Evolutionary conservation across 2,329 filamentous ascomycete genomes (phyloP).

Genomic region (Talaromyces funiculosus): DNA sequence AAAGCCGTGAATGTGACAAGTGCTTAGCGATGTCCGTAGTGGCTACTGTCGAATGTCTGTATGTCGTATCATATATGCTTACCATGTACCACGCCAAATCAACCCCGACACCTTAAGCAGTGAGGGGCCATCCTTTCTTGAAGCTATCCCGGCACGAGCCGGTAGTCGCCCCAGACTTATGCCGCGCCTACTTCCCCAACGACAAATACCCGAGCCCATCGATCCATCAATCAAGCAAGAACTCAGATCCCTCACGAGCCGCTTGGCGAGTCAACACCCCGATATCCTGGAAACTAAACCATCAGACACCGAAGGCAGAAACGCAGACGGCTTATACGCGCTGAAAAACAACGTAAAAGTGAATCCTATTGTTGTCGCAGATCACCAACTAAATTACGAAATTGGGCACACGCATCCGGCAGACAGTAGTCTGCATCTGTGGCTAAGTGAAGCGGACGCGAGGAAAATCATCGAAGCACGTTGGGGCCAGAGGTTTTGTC

Average conservation of each 20-base stretch:
- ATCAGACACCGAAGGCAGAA: conserved; percentile 2
- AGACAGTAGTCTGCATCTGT: conserved; percentile 11
- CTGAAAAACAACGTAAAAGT: not conserved
- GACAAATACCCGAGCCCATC: conserved; percentile 4
- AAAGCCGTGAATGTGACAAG: not conserved
- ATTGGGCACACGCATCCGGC: conserved; percentile 4
- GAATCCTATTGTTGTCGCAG: not conserved
- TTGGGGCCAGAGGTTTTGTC: conserved; percentile 10
- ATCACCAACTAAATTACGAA: not conserved
- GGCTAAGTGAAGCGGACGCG: conserved; percentile 9
- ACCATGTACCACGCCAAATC: conserved; percentile 10
- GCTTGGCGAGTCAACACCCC: not conserved
- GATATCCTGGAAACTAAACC: conserved; percentile 5
- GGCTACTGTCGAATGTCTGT: conserved; percentile 12
- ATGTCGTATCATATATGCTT: conserved; percentile 5
- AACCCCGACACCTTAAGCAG: conserved; percentile 3
- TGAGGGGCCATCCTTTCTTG: conserved; percentile 5
- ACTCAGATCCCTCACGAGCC: not conserved
- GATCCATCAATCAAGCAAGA: not conserved
- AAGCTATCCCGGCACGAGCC: not conserved
- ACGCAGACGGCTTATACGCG: conserved; percentile 9
- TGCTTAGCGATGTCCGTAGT: not conserved
- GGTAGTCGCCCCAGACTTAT: conserved; percentile 7
- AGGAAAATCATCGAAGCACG: conserved; percentile 10
- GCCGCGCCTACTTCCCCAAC: conserved; percentile 12